Conservation (phyloP, 2,329 filamentous ascomycete genomes). For the Lachnellula arida region DNA sequence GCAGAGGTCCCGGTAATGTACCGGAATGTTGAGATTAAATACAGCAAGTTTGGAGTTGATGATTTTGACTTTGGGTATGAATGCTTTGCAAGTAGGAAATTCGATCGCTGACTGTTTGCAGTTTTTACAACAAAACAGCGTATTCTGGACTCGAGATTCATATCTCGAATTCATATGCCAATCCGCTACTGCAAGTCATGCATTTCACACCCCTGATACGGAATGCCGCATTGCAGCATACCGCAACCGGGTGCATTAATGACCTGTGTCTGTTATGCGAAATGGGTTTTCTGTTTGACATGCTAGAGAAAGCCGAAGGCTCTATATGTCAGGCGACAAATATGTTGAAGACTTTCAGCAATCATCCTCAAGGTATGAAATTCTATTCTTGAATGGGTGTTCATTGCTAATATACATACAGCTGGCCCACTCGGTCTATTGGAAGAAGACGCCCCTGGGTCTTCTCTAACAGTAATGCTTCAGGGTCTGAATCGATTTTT, state of each 20-base stretch:
- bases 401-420: slow-evolving; percentile 30
- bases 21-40: slow-evolving; percentile 94
- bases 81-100: not conserved
- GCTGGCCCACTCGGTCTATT: slow-evolving; percentile 73
- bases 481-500: slow-evolving; percentile 84
- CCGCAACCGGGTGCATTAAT: slow-evolving; percentile 75
- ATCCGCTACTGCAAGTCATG: slow-evolving; percentile 84
- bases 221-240: slow-evolving; percentile 84
- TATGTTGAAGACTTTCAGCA: slow-evolving; percentile 82
- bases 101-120: slow-evolving; percentile 33
- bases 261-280: slow-evolving; percentile 89
- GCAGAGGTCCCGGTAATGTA: slow-evolving; percentile 86
- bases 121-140: slow-evolving; percentile 89
- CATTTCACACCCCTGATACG: slow-evolving; percentile 85
- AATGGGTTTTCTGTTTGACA: slow-evolving; percentile 92
- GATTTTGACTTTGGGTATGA: slow-evolving; percentile 93
- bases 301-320: slow-evolving; percentile 93
- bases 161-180: slow-evolving; percentile 94
- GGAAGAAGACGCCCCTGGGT: slow-evolving; percentile 74
- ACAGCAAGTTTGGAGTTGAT: slow-evolving; percentile 98
- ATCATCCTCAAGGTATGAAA: slow-evolving; percentile 64
- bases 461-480: slow-evolving; percentile 73
- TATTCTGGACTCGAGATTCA: slow-evolving; percentile 95
- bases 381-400: not conserved
- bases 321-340: slow-evolving; percentile 97